Conservation (phyloP, 306 rosid species). For the Gastrolobium bilobum region DNA sequence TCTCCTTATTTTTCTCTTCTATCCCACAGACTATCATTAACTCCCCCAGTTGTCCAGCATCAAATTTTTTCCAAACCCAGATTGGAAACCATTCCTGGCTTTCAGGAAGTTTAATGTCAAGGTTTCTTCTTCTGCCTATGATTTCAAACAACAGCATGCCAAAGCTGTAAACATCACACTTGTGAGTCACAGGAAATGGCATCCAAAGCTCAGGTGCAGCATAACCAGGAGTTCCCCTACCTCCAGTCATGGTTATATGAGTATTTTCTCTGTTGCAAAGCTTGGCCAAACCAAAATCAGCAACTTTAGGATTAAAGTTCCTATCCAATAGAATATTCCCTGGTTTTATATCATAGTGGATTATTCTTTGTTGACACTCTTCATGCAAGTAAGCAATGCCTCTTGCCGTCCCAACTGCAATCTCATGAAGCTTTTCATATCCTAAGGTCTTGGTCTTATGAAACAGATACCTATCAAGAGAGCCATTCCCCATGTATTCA, state of each 20-base stretch:
- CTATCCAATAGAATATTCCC: constrained; percentile 54
- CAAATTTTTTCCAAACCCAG: constrained; percentile 50
- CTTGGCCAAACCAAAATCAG: constrained; percentile 60
- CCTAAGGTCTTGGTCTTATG: constrained; percentile 23
- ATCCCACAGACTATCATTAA: constrained; percentile 36
- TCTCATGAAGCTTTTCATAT: constrained; percentile 49
- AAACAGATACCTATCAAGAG: constrained; percentile 52
- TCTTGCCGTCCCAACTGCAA: constrained; percentile 53
- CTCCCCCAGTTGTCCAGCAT: constrained; percentile 30
- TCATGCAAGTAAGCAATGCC: constrained; percentile 61
- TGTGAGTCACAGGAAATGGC: constrained; percentile 54
- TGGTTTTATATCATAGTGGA: constrained; percentile 63
- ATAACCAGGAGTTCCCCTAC: constrained; percentile 60
- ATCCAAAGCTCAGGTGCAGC: constrained; percentile 58
- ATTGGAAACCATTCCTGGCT: constrained; percentile 57
- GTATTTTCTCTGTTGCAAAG: constrained; percentile 47
- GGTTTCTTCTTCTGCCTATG: constrained; percentile 52
- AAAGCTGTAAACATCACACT: constrained; percentile 60
- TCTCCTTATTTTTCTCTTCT: constrained; percentile 44
- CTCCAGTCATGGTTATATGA: constrained; percentile 43
- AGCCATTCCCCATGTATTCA: constrained; percentile 52
- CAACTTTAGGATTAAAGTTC: constrained; percentile 53
- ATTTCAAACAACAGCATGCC: constrained; percentile 60
- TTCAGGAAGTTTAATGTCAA: constrained; percentile 5
- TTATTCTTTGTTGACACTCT: constrained; percentile 58